Percentiles rank a stretch among this genome's conserved stretches.
phyloP scores from a whole-genome alignment of 768 basidiomycete species.

The Neoboletus magnificus region DNA sequence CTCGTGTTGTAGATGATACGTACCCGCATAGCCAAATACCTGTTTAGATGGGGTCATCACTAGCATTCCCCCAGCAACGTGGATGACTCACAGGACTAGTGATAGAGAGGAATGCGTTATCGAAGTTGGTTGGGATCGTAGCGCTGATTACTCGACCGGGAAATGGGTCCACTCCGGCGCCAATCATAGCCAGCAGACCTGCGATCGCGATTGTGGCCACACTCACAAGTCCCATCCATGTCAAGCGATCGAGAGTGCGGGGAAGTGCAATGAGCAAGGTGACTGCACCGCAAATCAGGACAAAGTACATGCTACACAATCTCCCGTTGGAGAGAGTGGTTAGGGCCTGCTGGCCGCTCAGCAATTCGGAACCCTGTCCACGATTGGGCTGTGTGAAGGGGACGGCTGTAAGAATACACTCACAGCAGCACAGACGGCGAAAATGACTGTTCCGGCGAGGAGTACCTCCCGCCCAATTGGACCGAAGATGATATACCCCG shows the following conservation, averaged over 20 bases:
- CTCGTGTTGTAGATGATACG: neutral
- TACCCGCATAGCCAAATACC: constrained; percentile 7
- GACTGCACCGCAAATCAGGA: constrained; percentile 42
- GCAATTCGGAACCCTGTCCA: constrained; percentile 17
- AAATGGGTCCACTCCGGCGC: constrained; percentile 44
- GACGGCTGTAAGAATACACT: neutral
- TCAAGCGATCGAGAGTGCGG: constrained; percentile 32
- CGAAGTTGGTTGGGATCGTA: constrained; percentile 40
- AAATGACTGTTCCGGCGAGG: neutral
- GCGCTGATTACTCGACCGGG: constrained; percentile 31
- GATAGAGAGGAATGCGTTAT: constrained; percentile 22
- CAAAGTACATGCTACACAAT: constrained; percentile 43
- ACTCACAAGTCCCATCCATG: constrained; percentile 44
- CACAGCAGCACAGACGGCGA: constrained; percentile 1
- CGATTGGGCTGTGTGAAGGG: neutral
- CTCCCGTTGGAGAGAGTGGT: constrained; percentile 46
- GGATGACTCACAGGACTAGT: neutral
- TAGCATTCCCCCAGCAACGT: neutral
- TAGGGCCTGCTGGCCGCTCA: constrained; percentile 53
- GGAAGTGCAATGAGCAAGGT: constrained; percentile 5
- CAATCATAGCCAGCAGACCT: constrained; percentile 49
- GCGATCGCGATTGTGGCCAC: constrained; percentile 41
- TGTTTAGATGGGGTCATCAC: neutral
- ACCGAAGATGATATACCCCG: constrained; percentile 2
- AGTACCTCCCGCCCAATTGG: constrained; percentile 3